Base-by-base conservation (phyloP, 2,329 filamentous ascomycete genomes). In the Neofusicoccum laricinum region DNA sequence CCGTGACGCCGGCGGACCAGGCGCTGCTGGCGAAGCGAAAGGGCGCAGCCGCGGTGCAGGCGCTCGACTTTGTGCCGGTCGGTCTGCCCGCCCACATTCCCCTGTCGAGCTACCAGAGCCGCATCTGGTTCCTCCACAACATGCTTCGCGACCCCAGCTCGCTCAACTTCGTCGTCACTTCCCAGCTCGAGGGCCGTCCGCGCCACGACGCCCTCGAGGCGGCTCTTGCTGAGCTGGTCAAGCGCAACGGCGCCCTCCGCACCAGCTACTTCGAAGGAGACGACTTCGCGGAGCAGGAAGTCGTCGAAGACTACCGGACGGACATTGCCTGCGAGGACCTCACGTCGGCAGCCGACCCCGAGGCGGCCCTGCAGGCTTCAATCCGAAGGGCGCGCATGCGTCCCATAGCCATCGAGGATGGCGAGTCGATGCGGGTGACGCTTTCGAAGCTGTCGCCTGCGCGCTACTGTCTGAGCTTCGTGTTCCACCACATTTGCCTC, bases 401-500 rank as follows among this genome's bases (percentile, higher is more conserved):
- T 17, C 65, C 69, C 21, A 50, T 71, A 21, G 67, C 69, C 32
- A 69, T 69, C n/a, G 68, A 69, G 40, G 61, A 68, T 7, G 70
- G 70, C 2, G 69, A 71, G 45, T 66, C 64, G 34, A 65, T 71
- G 49, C 64, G 67, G 30, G 61, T 61, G 40, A 65, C 68, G 11
- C 61, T 71, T 32, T 51, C 68, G 50, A 68, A 70, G 32, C 50
- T 69, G n/a, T 63, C 57, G 11, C 63, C 67, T 10, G 65, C 67
- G 8, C 61, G 68, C 34, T 71, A 72, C 64, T 61, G 46, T 64
- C 19, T 74, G 5, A 46, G 77, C 10, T 32, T 78, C 25, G 68
- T 65, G 1, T 73, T 68, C 43, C 76, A 78, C 51, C 75, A 77
- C 61, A 75, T 78, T 49, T 66, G 66, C n/a, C 68, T 77, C 64